Evolutionary conservation across 2,329 filamentous ascomycete genomes (phyloP), one percentile per base, ranked within the genome.

Genomic region (Calonectria fujianensis): DNA sequence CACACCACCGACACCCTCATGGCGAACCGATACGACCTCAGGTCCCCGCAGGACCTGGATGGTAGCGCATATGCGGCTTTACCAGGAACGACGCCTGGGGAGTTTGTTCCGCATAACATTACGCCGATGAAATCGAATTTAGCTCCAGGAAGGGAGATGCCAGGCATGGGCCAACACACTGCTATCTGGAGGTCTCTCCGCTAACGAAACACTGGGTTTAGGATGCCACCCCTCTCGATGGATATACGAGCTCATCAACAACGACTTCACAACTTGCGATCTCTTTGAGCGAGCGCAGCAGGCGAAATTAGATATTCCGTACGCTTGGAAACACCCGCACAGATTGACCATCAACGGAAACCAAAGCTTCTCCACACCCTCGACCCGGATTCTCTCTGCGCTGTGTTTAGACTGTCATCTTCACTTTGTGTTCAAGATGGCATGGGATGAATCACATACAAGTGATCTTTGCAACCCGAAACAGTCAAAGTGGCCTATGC

Each of bases 351-450:
- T 86, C 72, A 85, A 86, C 65, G 85, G 85, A 37, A 86, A 87
- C 64, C 86, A 87, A 72, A 85, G 81, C 74, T 84, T 80, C 39
- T 79, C 74, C 1, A 80, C 81, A 35, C 51, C 72, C 1, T 80
- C 79, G 7, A 79, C 74, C 9, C 80, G 80, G 2, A 39, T 84
- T 3, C 69, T 87, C 1, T 87, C 86, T 6, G 80, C 85, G 3
- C 80, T 87, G 11, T 87, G 86, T 71, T 78, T 86, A 16, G 83
- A 85, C 59, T 87, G 86, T 65, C 84, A 86, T 66, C 85, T 85
- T 41, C 86, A 87, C 75, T 86, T 87, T 67, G 80, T 87, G 66
- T 84, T 87, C 77, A 85, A 82, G 31, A 82, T 85, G 73, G 71
- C 77, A 13, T 86, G 84, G 82, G 80, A 85, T 4, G 76, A 80